A percentile compares a stretch with the other conserved stretches of the same genome.
These are phyloP conservation scores for Mycena epipterygia DNA, from an alignment of 768 basidiomycete species.

Conservation along the genomic window DNA sequence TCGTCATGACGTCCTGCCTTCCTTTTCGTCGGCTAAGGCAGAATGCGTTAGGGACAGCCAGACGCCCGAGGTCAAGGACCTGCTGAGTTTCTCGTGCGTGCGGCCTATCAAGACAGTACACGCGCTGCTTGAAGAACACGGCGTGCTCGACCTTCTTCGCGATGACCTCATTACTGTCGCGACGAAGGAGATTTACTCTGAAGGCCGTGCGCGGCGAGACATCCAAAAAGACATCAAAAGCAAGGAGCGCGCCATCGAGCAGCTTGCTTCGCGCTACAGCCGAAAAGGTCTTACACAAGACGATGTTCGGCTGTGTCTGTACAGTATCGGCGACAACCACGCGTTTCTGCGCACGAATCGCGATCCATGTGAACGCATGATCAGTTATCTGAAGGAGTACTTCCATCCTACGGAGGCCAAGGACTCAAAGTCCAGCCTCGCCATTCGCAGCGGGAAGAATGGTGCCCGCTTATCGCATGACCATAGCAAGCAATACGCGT, in stretches of 20 bases:
- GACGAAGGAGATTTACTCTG: constrained; percentile 86
- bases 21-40: constrained; percentile 24
- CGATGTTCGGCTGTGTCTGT: constrained; percentile 80
- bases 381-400: constrained; percentile 77
- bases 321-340: constrained; percentile 92
- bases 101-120: constrained; percentile 84
- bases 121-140: constrained; percentile 71
- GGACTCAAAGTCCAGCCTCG: constrained; percentile 75
- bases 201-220: constrained; percentile 79
- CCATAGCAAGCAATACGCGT: constrained; percentile 87
- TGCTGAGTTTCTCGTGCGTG: constrained; percentile 85
- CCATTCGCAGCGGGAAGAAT: constrained; percentile 84
- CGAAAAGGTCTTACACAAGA: constrained; percentile 73
- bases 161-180: constrained; percentile 83
- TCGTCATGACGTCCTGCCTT: constrained; percentile 39
- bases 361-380: constrained; percentile 91
- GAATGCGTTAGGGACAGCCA: constrained; percentile 77
- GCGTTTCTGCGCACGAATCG: constrained; percentile 89
- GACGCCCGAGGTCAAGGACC: constrained; percentile 83
- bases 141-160: constrained; percentile 76
- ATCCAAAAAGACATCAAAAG: constrained; percentile 86
- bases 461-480: constrained; percentile 89
- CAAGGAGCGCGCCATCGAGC: constrained; percentile 90
- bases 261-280: constrained; percentile 74
- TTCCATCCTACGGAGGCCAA: constrained; percentile 83